Conservation (phyloP, 2,329 filamentous ascomycete species). For the Colletotrichum neosansevieriae region DNA sequence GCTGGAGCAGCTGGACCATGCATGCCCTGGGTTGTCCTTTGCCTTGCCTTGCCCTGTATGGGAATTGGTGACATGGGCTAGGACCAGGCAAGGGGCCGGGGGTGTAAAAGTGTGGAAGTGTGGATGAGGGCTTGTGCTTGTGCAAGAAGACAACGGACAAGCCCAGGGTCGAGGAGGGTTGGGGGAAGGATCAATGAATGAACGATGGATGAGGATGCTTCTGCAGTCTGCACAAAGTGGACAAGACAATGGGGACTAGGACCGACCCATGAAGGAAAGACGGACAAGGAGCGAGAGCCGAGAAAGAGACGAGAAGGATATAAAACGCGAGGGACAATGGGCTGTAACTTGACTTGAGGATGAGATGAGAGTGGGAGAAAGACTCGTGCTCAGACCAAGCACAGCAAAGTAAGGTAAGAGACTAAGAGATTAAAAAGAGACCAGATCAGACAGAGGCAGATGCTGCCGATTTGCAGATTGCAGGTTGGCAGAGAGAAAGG, state of each 20-base stretch:
- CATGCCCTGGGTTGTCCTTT: background rate
- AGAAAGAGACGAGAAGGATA: conserved; percentile 34
- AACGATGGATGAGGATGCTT: conserved; percentile 2
- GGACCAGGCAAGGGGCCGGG: conserved; percentile 1
- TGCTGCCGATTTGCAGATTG: background rate
- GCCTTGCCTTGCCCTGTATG: conserved; percentile 5
- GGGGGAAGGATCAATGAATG: background rate
- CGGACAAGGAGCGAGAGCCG: conserved; percentile 20
- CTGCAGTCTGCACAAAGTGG: conserved; percentile 6
- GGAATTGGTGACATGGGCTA: conserved; percentile 7
- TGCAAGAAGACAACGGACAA: conserved; percentile 4
- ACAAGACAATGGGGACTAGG: background rate
- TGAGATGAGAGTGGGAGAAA: background rate
- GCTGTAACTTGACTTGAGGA: background rate
- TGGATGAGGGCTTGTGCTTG: conserved; percentile 18
- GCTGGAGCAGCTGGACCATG: conserved; percentile 5
- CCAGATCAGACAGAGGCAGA: background rate
- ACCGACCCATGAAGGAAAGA: conserved; percentile 7
- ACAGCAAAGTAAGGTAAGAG: background rate
- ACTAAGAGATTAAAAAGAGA: background rate
- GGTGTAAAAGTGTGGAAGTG: conserved; percentile 2
- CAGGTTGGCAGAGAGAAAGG: no score
- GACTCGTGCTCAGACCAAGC: conserved; percentile 10
- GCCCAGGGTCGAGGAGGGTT: conserved; percentile 5
- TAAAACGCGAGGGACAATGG: conserved; percentile 37